A percentile compares a stretch with the other conserved stretches of the same genome.
Conservation (phyloP, 768 basidiomycete genomes). For the Collybia sordida region DNA sequence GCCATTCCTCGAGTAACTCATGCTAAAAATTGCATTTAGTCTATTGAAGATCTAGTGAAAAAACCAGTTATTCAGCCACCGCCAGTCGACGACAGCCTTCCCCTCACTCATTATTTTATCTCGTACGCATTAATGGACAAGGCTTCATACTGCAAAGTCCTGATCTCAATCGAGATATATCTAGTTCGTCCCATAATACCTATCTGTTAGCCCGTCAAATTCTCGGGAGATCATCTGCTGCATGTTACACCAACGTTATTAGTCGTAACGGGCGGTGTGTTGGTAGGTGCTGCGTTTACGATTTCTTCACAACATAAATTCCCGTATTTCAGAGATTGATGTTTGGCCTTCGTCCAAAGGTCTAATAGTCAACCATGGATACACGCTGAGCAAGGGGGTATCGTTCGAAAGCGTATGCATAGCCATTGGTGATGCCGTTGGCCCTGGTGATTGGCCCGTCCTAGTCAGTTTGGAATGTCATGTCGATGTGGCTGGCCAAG, state of each 20-base stretch:
- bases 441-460: conserved; percentile 50
- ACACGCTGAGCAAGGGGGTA: conserved; percentile 54
- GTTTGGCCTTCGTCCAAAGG: conserved; percentile 60
- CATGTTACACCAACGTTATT: conserved; percentile 55
- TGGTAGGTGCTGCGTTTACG: conserved; percentile 20
- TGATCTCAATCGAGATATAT: conserved; percentile 7
- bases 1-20: neutral
- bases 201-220: conserved; percentile 61
- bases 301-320: neutral
- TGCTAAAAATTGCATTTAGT: conserved; percentile 17
- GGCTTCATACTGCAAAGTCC: neutral
- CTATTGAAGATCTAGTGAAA: conserved; percentile 31
- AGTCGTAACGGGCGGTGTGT: conserved; percentile 53
- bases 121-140: conserved; percentile 35
- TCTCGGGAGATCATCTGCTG: conserved; percentile 51
- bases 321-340: conserved; percentile 49
- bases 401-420: conserved; percentile 51
- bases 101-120: conserved; percentile 56
- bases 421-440: conserved; percentile 47
- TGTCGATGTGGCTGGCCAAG: conserved; percentile 48
- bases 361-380: conserved; percentile 59
- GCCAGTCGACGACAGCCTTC: conserved; percentile 40
- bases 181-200: conserved; percentile 66
- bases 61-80: conserved; percentile 34
- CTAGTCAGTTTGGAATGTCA: conserved; percentile 65